Conservation (phyloP, 2,329 filamentous ascomycete genomes). For the Dichotomopilus funicola region DNA sequence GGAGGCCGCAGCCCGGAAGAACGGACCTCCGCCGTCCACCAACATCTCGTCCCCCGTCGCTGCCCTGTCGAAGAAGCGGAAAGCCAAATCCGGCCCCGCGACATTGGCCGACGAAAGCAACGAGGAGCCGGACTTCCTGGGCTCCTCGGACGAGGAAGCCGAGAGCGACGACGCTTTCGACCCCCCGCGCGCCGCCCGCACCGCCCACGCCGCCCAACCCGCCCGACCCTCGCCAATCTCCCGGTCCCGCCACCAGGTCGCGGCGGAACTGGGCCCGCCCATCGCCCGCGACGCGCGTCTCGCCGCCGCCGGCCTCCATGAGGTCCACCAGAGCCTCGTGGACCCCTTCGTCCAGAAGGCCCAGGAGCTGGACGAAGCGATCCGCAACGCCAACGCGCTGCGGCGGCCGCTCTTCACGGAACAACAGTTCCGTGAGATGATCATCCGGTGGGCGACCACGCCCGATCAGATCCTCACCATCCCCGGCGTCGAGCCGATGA, state of each 20-base stretch:
- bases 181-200: conserved; percentile 25
- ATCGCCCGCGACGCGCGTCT: conserved; percentile 53
- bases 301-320: conserved; percentile 41
- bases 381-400: conserved; percentile 54
- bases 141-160: conserved; percentile 22
- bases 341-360: conserved; percentile 59
- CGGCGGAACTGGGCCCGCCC: conserved; percentile 43
- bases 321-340: conserved; percentile 58
- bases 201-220: no score
- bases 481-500: conserved; percentile 54
- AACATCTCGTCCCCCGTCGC: conserved; percentile 49
- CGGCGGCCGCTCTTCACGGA: conserved; percentile 61
- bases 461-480: conserved; percentile 58
- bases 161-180: conserved; percentile 40
- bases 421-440: conserved; percentile 65
- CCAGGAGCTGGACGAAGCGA: conserved; percentile 50
- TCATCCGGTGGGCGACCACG: conserved; percentile 58
- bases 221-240: no score
- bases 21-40: conserved; percentile 35
- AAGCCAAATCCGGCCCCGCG: conserved; percentile 21
- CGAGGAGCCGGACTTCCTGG: conserved; percentile 36
- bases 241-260: no score
- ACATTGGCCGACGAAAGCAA: conserved; percentile 35
- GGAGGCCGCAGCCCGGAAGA: conserved; percentile 13
- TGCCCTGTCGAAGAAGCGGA: conserved; percentile 33